These are phyloP conservation scores for Pelargonium fulgidum DNA, from an alignment of 441 rosid genomes.

Conservation along the genomic window DNA sequence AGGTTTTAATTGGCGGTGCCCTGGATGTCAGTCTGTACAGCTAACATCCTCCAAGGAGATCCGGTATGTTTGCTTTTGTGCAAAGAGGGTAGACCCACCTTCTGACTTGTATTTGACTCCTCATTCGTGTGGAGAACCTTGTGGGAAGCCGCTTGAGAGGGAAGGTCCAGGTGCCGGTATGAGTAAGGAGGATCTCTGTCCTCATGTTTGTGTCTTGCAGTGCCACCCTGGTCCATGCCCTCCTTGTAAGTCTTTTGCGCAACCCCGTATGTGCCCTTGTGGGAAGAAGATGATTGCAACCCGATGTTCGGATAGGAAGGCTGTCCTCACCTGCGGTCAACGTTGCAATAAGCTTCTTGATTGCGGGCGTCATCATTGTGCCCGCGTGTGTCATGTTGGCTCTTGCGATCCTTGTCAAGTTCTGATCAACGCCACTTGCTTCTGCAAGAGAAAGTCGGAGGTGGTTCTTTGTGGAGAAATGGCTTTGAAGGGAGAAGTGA, in stretches of 20 bases:
- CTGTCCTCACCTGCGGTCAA: conserved; percentile 75
- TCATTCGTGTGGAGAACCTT: conserved; percentile 96
- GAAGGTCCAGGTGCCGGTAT: conserved; percentile 31
- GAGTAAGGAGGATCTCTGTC: conserved; percentile 62
- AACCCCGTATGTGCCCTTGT: conserved; percentile 79
- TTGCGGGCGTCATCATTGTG: conserved; percentile 75
- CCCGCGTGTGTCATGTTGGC: conserved; percentile 70
- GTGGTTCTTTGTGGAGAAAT: conserved; percentile 74
- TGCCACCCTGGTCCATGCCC: conserved; percentile 99
- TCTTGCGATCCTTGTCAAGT: conserved; percentile 77
- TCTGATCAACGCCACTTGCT: conserved; percentile 64
- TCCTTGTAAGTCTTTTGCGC: conserved; percentile 95
- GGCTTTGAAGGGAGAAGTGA: conserved; percentile 72
- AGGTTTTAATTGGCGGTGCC: conserved; percentile 97
- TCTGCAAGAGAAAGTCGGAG: conserved; percentile 75
- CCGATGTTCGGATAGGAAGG: conserved; percentile 81
- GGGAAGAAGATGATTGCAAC: conserved; percentile 75
- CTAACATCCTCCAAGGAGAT: conserved; percentile 70
- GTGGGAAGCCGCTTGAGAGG: conserved; percentile 89
- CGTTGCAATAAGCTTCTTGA: conserved; percentile 71
- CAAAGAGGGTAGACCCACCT: conserved; percentile 80
- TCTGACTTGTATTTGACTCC: conserved; percentile 95
- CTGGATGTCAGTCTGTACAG: conserved; percentile 93
- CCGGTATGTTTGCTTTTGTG: conserved; percentile 75
- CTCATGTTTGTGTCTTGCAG: conserved; percentile 90